A percentile compares a stretch with the other conserved stretches of the same genome.
Evolutionary conservation across 805 yeast species (phyloP).

Genomic region (Ogataea siamensis): DNA sequence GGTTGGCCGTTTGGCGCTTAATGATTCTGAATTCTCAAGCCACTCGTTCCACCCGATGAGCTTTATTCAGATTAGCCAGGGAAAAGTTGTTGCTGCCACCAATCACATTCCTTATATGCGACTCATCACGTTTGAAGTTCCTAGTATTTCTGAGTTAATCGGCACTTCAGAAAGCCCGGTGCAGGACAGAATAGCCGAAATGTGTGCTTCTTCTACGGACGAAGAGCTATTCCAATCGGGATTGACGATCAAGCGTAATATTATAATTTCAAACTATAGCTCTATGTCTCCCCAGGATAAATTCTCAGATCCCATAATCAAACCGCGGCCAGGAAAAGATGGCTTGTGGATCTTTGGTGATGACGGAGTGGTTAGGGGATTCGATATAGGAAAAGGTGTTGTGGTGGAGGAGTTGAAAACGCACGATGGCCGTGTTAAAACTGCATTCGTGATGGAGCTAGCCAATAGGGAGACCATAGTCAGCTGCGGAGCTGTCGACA

Average conservation of each 20-base stretch:
- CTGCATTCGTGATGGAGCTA: slow-evolving; percentile 32
- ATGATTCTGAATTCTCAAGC: slow-evolving; percentile 70
- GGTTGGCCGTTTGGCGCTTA: slow-evolving; percentile 52
- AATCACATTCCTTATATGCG: slow-evolving; percentile 79
- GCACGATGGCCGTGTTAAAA: slow-evolving; percentile 49
- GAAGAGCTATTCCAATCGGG: slow-evolving; percentile 26
- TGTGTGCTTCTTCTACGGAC: slow-evolving; percentile 5
- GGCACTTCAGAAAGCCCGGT: slow-evolving; percentile 1
- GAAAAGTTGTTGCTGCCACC: slow-evolving; percentile 60
- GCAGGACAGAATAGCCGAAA: slow-evolving; percentile 8
- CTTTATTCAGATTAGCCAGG: slow-evolving; percentile 30
- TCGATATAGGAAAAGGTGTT: slow-evolving; percentile 45
- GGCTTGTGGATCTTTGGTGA: slow-evolving; percentile 73
- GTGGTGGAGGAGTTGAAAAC: slow-evolving; percentile 35
- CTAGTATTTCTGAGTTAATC: slow-evolving; percentile 28
- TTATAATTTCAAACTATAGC: slow-evolving; percentile 42
- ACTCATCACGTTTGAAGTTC: slow-evolving; percentile 52
- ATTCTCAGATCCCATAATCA: slow-evolving; percentile 49
- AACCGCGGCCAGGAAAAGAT: slow-evolving; percentile 25
- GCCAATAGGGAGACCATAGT: slow-evolving; percentile 39
- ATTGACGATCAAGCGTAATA: slow-evolving; percentile 33
- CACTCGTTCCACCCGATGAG: slow-evolving; percentile 61
- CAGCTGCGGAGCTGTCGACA: slow-evolving; percentile 51
- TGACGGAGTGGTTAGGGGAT: slow-evolving; percentile 62
- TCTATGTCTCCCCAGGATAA: slow-evolving; percentile 68